phyloP scores from a whole-genome alignment of 768 basidiomycete genomes.

The Lactarius evosmus region DNA sequence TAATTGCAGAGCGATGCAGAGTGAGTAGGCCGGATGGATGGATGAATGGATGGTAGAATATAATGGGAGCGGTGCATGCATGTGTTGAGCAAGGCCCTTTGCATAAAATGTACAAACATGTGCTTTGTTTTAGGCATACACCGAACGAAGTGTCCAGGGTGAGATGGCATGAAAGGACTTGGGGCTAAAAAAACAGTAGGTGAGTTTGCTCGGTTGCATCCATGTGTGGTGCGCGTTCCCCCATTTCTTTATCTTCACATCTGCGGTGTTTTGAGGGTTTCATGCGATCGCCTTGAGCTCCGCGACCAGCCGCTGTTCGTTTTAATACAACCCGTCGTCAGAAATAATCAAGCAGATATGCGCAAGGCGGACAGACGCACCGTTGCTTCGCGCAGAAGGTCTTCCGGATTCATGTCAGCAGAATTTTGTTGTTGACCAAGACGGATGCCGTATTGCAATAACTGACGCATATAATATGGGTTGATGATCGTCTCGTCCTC shows the following conservation, averaged over 20 bases:
- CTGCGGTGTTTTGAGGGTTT: neutral
- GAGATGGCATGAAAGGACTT: constrained; percentile 4
- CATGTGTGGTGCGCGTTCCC: neutral
- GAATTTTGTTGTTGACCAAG: constrained; percentile 43
- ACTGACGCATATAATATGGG: constrained; percentile 74
- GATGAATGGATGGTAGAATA: constrained; percentile 5
- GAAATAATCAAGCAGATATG: neutral
- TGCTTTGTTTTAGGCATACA: constrained; percentile 19
- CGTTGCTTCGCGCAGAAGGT: constrained; percentile 42
- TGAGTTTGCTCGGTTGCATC: constrained; percentile 7
- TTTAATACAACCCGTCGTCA: constrained; percentile 1
- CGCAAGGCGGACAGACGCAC: neutral
- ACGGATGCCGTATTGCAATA: constrained; percentile 66
- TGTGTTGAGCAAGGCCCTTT: constrained; percentile 10
- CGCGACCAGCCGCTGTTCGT: constrained; percentile 24
- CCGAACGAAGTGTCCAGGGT: constrained; percentile 17
- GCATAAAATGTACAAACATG: constrained; percentile 27
- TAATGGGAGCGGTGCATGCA: constrained; percentile 10
- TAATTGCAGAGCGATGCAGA: constrained; percentile 8
- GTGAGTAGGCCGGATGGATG: neutral
- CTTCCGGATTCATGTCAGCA: constrained; percentile 22
- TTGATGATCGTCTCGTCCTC: constrained; percentile 70
- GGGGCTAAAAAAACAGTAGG: constrained; percentile 25
- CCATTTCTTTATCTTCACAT: neutral
- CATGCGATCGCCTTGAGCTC: constrained; percentile 26